phyloP scores from a whole-genome alignment of 306 rosid genomes.

The Nissolia schottii region DNA sequence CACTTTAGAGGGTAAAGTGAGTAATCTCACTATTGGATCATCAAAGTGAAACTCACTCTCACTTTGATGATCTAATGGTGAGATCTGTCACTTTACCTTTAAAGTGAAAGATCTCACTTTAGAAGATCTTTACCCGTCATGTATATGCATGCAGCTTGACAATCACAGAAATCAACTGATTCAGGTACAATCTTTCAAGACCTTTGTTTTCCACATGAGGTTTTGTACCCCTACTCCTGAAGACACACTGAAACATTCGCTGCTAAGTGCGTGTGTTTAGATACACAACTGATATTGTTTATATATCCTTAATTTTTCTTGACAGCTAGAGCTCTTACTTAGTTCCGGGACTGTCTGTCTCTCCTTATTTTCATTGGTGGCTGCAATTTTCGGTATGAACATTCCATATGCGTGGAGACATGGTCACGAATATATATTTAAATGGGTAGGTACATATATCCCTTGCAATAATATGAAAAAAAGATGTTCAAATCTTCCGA shows the following conservation, averaged over 20 bases:
- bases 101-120: too few relatives aligned
- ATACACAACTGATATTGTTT: not conserved
- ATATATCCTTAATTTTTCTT: not conserved
- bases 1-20: too few relatives aligned
- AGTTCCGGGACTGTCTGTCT: slow-evolving; percentile 71
- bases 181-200: slow-evolving; percentile 48
- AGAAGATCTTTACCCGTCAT: too few relatives aligned
- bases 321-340: slow-evolving; percentile 76
- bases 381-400: slow-evolving; percentile 88
- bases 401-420: slow-evolving; percentile 65
- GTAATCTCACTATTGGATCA: too few relatives aligned
- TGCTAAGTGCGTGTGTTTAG: not conserved
- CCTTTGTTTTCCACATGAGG: not conserved
- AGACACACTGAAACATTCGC: not conserved
- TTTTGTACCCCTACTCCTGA: not conserved
- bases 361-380: slow-evolving; percentile 69
- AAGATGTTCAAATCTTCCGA: not conserved
- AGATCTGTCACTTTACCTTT: too few relatives aligned
- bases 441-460: slow-evolving; percentile 58
- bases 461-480: not conserved
- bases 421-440: slow-evolving; percentile 52
- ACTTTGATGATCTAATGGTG: too few relatives aligned
- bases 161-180: slow-evolving; percentile 81
- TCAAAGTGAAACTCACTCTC: too few relatives aligned
- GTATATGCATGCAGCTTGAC: slow-evolving; percentile 66